Evolutionary conservation across 371 early-diverging fungal species (phyloP).

Genomic region (Apophysomyces ossiformis): DNA sequence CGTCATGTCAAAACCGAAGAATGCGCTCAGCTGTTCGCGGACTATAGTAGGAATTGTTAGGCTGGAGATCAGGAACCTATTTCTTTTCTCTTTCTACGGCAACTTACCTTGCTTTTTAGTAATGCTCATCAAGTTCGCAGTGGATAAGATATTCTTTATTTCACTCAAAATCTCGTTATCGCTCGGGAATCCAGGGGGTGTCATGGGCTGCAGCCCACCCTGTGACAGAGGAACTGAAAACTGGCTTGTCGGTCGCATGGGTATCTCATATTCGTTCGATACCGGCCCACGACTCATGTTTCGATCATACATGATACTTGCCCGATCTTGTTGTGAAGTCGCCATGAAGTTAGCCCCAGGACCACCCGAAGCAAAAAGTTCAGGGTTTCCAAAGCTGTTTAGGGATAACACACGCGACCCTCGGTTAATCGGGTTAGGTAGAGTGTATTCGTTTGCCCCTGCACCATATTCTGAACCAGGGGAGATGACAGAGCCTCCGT

Average conservation of each 20-base stretch:
- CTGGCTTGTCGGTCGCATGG: slow-evolving; percentile 20
- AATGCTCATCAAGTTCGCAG: slow-evolving; percentile 76
- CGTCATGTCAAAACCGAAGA: slow-evolving; percentile 85
- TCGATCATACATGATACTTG: slow-evolving; percentile 16
- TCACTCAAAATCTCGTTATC: slow-evolving; percentile 82
- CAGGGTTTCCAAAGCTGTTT: slow-evolving; percentile 40
- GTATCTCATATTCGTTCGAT: slow-evolving; percentile 19
- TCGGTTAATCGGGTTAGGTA: slow-evolving; percentile 31
- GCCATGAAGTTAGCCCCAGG: neutral
- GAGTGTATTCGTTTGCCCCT: slow-evolving; percentile 24
- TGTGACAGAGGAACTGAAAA: slow-evolving; percentile 24
- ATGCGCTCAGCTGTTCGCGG: slow-evolving; percentile 75
- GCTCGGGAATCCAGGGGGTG: slow-evolving; percentile 61
- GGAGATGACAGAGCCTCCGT: slow-evolving; percentile 22
- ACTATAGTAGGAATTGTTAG: slow-evolving; percentile 46
- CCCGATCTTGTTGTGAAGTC: neutral
- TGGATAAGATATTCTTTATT: slow-evolving; percentile 77
- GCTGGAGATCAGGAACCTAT: neutral
- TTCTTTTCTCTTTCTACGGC: neutral
- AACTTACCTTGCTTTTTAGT: slow-evolving; percentile 64
- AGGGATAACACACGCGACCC: slow-evolving; percentile 43
- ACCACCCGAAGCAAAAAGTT: slow-evolving; percentile 8
- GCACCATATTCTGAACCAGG: slow-evolving; percentile 25
- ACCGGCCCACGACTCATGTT: slow-evolving; percentile 12
- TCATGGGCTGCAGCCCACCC: slow-evolving; percentile 22